Conservation (phyloP, 139 green algal genomes). For the Ettlia oleoabundans region DNA sequence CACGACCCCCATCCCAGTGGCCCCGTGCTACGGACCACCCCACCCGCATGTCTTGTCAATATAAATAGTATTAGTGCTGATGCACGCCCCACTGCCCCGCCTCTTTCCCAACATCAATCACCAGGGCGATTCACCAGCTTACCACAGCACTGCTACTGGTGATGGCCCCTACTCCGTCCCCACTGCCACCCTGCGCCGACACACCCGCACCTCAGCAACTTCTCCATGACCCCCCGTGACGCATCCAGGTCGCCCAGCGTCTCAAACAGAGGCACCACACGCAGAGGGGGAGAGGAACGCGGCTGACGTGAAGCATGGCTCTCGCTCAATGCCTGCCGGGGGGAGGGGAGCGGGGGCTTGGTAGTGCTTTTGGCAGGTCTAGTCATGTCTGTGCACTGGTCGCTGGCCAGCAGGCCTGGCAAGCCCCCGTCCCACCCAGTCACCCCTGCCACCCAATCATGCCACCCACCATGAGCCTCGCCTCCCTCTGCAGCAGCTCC, state of each 20-base stretch:
- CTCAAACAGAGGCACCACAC: conserved; percentile 97
- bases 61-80: too few relatives aligned
- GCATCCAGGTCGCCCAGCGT: conserved; percentile 88
- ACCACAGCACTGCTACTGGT: not conserved
- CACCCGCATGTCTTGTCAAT: too few relatives aligned
- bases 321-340: conserved; percentile 16
- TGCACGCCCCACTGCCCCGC: too few relatives aligned
- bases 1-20: too few relatives aligned
- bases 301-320: not conserved
- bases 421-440: not conserved
- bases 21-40: too few relatives aligned
- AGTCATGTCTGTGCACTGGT: too few relatives aligned
- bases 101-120: too few relatives aligned
- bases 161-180: not conserved
- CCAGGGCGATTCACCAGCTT: too few relatives aligned
- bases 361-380: too few relatives aligned
- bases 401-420: too few relatives aligned
- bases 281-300: conserved; percentile 55
- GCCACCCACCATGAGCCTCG: conserved; percentile 52
- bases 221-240: conserved; percentile 53
- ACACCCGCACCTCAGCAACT: conserved; percentile 32
- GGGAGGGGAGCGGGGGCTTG: too few relatives aligned
- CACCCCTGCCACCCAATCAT: not conserved
- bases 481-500: conserved; percentile 93
- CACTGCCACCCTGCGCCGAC: not conserved